Evolutionary conservation across 202 grass and related monocot species (phyloP), one percentile per base, ranked within the genome.

Genomic region (Setaria italica): DNA sequence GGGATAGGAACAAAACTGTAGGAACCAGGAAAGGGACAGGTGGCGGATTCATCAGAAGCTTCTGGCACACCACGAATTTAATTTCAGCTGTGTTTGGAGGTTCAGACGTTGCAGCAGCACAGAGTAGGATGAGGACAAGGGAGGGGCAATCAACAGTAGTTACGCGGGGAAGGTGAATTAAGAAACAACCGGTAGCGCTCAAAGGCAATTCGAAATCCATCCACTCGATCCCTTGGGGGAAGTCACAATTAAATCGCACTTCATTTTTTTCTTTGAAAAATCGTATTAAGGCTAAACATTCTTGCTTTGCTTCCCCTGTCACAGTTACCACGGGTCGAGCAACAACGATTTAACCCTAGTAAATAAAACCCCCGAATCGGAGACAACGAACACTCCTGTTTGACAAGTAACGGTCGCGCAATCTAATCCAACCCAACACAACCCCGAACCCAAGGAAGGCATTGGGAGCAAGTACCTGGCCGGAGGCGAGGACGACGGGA

Each of bases 401-500:
- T 32, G 43, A 51, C 3, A 54, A 1, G 15, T 47, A 66, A 51
- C 4, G 20, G 29, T 6, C 6, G 12, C 7, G 13, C 4, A 71
- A 80, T 53, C 78, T 8, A 75, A 70, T 60, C 48, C 55, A 89
- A 47, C 8, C 62, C 55, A 10, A 58, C 17, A 12, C 51, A 59
- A 62, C 39, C 20, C 53, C 10, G 17, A 59, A 46, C 51, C 32
- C 10, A 11, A 1, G 29, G 19, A n/a, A 30, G 35, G 67, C 45
- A 11, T 25, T 25, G 35, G 57, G 30, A 15, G 70, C 37, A 34
- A 39, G 21, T 81, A 97, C 94, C 94, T 97, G 88, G 1, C 94
- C 94, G 53, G 94, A 94, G 9, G 90, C 82, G 66, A 94, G 79
- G 45, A 97, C 80, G 75, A 97, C 92, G 68, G 94, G 94, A 72